Evolutionary conservation across 2,329 filamentous ascomycete genomes (phyloP).

Genomic region (Thelonectria olida): DNA sequence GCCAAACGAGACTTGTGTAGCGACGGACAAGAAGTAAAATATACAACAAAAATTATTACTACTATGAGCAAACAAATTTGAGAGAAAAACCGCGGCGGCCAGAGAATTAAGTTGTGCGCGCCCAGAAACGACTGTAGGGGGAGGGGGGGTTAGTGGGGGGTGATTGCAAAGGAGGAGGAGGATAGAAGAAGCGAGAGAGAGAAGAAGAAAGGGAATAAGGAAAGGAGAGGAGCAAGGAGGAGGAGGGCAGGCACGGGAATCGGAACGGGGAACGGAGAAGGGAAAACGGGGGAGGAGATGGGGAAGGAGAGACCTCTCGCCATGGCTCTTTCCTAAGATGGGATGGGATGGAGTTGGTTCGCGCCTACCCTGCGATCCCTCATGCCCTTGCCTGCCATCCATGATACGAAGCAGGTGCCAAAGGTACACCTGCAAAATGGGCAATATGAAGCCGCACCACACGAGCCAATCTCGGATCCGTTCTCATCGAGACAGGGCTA

Average conservation of each 20-base stretch:
- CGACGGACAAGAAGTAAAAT: neutral
- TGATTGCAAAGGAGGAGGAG: constrained; percentile 1
- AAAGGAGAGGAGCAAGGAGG: neutral
- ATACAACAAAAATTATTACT: constrained; percentile 5
- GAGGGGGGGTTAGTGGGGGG: neutral
- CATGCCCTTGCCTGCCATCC: neutral
- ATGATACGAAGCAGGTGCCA: neutral
- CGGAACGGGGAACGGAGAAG: neutral
- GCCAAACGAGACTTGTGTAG: neutral
- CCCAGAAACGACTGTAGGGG: constrained; percentile 31
- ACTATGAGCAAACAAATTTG: constrained; percentile 17
- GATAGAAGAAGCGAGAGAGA: neutral
- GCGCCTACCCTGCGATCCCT: neutral
- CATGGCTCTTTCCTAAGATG: constrained; percentile 20
- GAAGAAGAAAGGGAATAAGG: neutral
- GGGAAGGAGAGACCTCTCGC: neutral
- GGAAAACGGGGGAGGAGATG: constrained; percentile 9
- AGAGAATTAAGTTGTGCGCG: constrained; percentile 33
- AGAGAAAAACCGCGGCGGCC: constrained; percentile 20
- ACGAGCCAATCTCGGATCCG: neutral
- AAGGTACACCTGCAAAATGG: neutral
- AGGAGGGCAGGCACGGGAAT: neutral
- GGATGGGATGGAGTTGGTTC: constrained; percentile 22
- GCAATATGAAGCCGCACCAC: neutral
- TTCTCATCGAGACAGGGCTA: no score